Base-by-base conservation (phyloP, 2,329 filamentous ascomycete genomes). In the Epichloe festucae region DNA sequence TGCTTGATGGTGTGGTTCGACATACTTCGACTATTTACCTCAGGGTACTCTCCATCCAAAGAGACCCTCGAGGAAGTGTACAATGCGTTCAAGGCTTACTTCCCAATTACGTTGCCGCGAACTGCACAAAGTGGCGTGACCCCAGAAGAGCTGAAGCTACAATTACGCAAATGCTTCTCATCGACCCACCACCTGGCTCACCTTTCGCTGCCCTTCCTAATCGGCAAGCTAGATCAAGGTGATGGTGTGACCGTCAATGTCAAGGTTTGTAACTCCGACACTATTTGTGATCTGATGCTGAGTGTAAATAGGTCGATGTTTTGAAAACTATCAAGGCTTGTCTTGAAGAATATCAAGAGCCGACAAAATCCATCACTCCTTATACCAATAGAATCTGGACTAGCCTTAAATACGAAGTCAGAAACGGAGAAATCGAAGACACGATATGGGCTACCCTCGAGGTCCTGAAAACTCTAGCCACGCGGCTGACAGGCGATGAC, bases 361-460 rank as follows among this genome's bases (percentile, higher is more conserved):
- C 73, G 0, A 65, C 72, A 36, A 65, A 72, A 50, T 74, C 70
- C 8, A 60, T 81, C 14, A 67, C 66, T 1, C 77, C 78, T 0
- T 73, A 75, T 47, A 65, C 70, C 17, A 67, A 73, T 48, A 70
- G 73, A 44, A 72, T 80, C 46, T 82, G 78, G 78, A 68, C 70
- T 34, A 77, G 77, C n/a, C 72, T 82, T 46, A 82, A 81, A 59
- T 81, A 79, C 54, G 78, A 82, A 56, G 78, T 81, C 12, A 74
- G 78, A 36, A 80, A 81, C 50, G 78, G 78, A 12, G 78, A 82
- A 53, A 70, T 78, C 8, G 72, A 76, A 53, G 78, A 81, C 54
- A 73, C 73, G 1, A 76, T 81, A 14, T 74, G 78, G 59, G 73
- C 73, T 3, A 80, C 78, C 1, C 64, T 81, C 15, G 73, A 74